These are phyloP conservation scores for Ogataea glucozyma DNA, from an alignment of 805 yeast genomes.

Conservation along the genomic window DNA sequence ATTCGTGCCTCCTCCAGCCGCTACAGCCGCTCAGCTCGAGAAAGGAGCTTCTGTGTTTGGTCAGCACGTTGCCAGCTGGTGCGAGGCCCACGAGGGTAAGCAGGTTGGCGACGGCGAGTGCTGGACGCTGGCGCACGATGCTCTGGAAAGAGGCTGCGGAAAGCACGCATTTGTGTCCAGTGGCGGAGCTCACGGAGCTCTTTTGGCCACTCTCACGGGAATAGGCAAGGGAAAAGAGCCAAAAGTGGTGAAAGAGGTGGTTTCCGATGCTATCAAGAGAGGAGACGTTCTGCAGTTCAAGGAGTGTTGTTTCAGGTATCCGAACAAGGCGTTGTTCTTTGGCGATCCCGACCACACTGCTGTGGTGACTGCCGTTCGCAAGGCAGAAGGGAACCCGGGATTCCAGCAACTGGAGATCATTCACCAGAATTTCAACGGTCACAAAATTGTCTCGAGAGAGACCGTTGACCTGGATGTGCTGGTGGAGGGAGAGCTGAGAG, in stretches of 20 bases:
- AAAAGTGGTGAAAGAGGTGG: constrained; percentile 21
- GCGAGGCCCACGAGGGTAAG: constrained; percentile 47
- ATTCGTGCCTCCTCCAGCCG: constrained; percentile 46
- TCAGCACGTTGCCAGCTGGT: constrained; percentile 57
- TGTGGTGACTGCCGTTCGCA: constrained; percentile 35
- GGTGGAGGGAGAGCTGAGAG: constrained; percentile 43
- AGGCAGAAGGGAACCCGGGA: constrained; percentile 25
- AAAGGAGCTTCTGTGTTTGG: constrained; percentile 43
- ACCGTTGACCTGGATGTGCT: constrained; percentile 40
- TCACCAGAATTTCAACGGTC: constrained; percentile 53
- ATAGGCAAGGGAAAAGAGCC: constrained; percentile 16
- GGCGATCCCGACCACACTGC: constrained; percentile 60
- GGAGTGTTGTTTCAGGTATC: constrained; percentile 41
- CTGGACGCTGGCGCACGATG: constrained; percentile 60
- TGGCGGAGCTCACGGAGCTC: constrained; percentile 48
- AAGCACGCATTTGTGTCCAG: constrained; percentile 55
- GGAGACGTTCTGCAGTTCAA: constrained; percentile 60
- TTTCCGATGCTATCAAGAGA: constrained; percentile 45
- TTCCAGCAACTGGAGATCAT: constrained; percentile 35
- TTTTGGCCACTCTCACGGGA: constrained; percentile 26
- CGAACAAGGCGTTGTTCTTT: constrained; percentile 36
- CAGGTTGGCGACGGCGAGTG: constrained; percentile 59
- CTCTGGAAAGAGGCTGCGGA: constrained; percentile 55
- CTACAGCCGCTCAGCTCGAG: constrained; percentile 37
- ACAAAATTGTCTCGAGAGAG: constrained; percentile 41